A percentile compares a stretch with the other conserved stretches of the same genome.
phyloP scores from a whole-genome alignment of 1,284 basidiomycete species.

The Trichosporon ovoides region DNA sequence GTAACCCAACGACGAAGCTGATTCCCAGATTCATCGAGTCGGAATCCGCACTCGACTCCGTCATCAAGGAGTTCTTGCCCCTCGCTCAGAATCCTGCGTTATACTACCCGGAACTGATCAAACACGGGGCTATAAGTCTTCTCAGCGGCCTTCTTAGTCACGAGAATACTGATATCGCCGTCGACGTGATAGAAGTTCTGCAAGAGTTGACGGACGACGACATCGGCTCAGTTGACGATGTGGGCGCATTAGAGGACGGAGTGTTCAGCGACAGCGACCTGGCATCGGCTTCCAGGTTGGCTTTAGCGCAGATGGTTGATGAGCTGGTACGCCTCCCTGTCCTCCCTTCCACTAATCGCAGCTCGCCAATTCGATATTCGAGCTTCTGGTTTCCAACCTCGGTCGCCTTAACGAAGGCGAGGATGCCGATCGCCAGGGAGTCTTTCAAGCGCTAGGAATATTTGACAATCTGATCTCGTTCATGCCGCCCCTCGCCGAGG shows the following conservation, averaged over 20 bases:
- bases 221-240: slow-evolving; percentile 70
- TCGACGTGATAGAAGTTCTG: slow-evolving; percentile 83
- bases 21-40: slow-evolving; percentile 87
- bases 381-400: slow-evolving; percentile 85
- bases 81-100: slow-evolving; percentile 79
- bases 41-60: slow-evolving; percentile 84
- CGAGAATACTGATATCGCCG: slow-evolving; percentile 88
- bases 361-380: slow-evolving; percentile 75
- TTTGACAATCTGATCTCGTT: slow-evolving; percentile 90
- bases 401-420: slow-evolving; percentile 66
- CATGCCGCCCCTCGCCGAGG: slow-evolving; percentile 65
- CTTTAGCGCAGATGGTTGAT: slow-evolving; percentile 67
- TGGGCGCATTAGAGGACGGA: slow-evolving; percentile 56
- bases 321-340: slow-evolving; percentile 58
- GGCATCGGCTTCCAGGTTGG: slow-evolving; percentile 36
- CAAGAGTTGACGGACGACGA: slow-evolving; percentile 94
- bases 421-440: slow-evolving; percentile 79
- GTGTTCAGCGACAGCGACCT: slow-evolving; percentile 56
- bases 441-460: slow-evolving; percentile 86
- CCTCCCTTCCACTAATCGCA: slow-evolving; percentile 39
- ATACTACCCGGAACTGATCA: slow-evolving; percentile 84
- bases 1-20: slow-evolving; percentile 28
- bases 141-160: slow-evolving; percentile 81
- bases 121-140: slow-evolving; percentile 60
- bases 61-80: slow-evolving; percentile 77